Evolutionary conservation across 164 flowering plant species (phyloP).

Genomic region (Dillenia turbinata): DNA sequence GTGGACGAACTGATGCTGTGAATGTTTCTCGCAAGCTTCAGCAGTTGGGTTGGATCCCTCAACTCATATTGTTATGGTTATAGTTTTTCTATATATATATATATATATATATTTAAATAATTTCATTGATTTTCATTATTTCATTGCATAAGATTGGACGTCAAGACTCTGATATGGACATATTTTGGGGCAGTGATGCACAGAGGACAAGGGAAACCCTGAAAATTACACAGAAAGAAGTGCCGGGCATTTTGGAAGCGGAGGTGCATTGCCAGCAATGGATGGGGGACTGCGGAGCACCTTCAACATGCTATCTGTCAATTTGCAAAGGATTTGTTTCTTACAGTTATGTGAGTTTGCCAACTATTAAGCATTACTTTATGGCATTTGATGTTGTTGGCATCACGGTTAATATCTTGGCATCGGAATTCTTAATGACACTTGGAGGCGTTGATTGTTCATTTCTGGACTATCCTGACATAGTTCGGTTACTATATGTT

Average conservation of each 20-base stretch:
- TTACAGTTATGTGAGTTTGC: slow-evolving; percentile 72
- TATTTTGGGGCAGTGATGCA: slow-evolving; percentile 60
- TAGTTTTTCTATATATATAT: neutral
- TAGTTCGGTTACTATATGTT: too few species aligned
- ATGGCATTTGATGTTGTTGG: too few species aligned
- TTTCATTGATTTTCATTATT: too few species aligned
- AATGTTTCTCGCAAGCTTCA: slow-evolving; percentile 60
- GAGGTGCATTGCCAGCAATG: slow-evolving; percentile 93
- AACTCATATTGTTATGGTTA: slow-evolving; percentile 83
- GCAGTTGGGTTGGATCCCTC: slow-evolving; percentile 79
- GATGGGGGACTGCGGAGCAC: slow-evolving; percentile 96
- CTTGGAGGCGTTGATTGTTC: too few species aligned
- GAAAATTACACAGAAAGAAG: slow-evolving; percentile 74
- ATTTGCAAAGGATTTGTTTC: slow-evolving; percentile 63
- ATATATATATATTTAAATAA: neutral
- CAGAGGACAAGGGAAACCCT: slow-evolving; percentile 74
- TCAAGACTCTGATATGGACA: neutral
- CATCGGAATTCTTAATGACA: too few species aligned
- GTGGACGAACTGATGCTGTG: slow-evolving; percentile 70
- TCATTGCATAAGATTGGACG: too few species aligned
- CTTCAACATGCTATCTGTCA: slow-evolving; percentile 63
- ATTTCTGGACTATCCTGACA: too few species aligned
- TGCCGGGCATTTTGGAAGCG: slow-evolving; percentile 58
- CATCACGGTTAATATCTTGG: too few species aligned
- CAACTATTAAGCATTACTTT: neutral